Percentiles rank a stretch among this genome's conserved stretches.
Conservation (phyloP, 192 early-diverging fungal species). For the Cetraspora pellucida region DNA sequence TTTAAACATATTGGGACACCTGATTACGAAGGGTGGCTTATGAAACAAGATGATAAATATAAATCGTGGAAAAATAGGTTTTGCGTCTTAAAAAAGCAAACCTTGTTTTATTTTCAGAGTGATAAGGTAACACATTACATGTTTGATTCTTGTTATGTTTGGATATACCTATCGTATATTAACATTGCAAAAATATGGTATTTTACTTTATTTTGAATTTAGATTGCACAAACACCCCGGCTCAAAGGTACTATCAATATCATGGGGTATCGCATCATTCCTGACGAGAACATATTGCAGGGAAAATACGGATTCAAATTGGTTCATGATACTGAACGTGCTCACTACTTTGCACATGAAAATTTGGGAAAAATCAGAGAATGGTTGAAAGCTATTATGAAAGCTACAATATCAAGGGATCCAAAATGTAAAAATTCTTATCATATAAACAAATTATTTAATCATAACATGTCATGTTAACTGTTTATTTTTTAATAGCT, state of each 20-base stretch:
- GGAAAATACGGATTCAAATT: constrained; percentile 69
- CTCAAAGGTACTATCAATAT: constrained; percentile 63
- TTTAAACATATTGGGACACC: constrained; percentile 46
- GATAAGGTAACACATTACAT: constrained; percentile 39
- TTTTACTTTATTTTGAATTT: constrained; percentile 3
- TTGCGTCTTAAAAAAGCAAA: constrained; percentile 62
- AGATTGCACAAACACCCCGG: not conserved
- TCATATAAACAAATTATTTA: not conserved
- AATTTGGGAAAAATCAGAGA: constrained; percentile 50
- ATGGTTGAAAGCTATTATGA: constrained; percentile 67
- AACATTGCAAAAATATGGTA: too few species aligned
- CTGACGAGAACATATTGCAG: constrained; percentile 60
- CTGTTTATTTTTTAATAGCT: constrained; percentile 32
- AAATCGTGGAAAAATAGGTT: constrained; percentile 64
- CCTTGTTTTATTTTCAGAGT: constrained; percentile 62
- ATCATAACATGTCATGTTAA: not conserved
- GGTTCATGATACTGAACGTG: constrained; percentile 57
- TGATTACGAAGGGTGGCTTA: constrained; percentile 63
- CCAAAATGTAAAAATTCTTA: constrained; percentile 37
- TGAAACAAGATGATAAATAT: constrained; percentile 62
- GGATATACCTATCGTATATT: too few species aligned
- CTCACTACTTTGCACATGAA: constrained; percentile 65
- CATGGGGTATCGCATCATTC: constrained; percentile 59
- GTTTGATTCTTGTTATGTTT: not conserved
- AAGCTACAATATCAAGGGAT: constrained; percentile 63